Evolutionary conservation across 345 rosid species (phyloP), one percentile per base, ranked within the genome.

Genomic region (Melastoma malabathricum): DNA sequence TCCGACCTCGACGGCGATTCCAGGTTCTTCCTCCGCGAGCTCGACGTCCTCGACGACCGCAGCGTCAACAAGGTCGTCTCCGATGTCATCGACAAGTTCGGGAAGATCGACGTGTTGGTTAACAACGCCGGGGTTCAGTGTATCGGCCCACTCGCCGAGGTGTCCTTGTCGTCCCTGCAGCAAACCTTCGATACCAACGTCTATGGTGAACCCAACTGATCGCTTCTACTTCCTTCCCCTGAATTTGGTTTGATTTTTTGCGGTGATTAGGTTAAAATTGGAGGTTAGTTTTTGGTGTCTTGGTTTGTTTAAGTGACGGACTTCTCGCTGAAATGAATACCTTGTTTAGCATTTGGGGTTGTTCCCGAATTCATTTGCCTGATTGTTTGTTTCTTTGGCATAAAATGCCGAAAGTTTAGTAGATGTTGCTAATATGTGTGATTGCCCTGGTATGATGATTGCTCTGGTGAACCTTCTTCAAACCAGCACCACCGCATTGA

Each of bases 71-170:
- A 29, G 20, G 81, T 70, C 3, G 14, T 83, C 34, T 66, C 81
- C 0, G 60, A 61, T 19, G 90, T 74, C 46, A 46, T 89, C 7
- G 83, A 76, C 16, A 78, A 65, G 67, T 83, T 68, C 17, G 90
- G 95, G 0, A 68, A 62, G 44, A 63, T 89, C 58, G 97, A 86
- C 59, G 67, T 89, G n/a, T 71, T 89, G 59, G 90, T 86, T 39
- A 89, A 86, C 54, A 86, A 86, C 48, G 95, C 97, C 18, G 97
- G 94, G 0, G 66, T 86, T 47, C 95, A 68, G 23, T 89, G 97
- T 44, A 78, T 89, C 14, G 97, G 84, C 25, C 97, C 95, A 57
- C 70, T 85, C 4, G 86, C 95, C 1, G 95, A 89, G 74, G 29
- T 83, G 16, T 89, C 97, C 0, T 38, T 83, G 6, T 63, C 87